Percentiles rank a stretch among this genome's conserved stretches.
These are phyloP conservation scores for Hydnomerulius pinastri DNA, from an alignment of 768 basidiomycete species.

Conservation along the genomic window DNA sequence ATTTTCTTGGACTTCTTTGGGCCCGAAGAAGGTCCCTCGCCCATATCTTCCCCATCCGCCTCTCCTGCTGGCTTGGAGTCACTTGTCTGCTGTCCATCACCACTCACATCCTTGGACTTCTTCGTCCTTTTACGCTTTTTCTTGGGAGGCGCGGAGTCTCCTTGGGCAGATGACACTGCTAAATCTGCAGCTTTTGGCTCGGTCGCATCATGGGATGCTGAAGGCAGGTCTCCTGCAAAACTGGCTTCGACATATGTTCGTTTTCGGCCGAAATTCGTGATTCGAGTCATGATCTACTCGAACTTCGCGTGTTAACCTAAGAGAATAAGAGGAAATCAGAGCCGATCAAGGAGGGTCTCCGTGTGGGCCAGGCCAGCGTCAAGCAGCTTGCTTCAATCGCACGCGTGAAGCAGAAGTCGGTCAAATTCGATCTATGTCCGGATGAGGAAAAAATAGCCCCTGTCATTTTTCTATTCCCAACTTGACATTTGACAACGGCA, in stretches of 20 bases:
- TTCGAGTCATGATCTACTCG: conserved; percentile 60
- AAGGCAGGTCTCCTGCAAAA: conserved; percentile 31
- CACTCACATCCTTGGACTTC: conserved; percentile 35
- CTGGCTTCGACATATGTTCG: conserved; percentile 70
- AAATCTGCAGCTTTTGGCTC: background rate
- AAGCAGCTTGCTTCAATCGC: too few relatives aligned
- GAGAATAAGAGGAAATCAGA: background rate
- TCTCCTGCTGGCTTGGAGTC: conserved; percentile 19
- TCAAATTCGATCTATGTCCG: too few relatives aligned
- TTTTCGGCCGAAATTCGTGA: conserved; percentile 75
- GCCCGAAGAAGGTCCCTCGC: conserved; percentile 9
- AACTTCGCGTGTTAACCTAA: too few relatives aligned
- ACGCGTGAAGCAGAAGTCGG: too few relatives aligned
- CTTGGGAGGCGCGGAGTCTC: conserved; percentile 37
- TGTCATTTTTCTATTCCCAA: background rate
- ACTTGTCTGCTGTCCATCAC: conserved; percentile 4
- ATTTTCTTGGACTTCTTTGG: conserved; percentile 32
- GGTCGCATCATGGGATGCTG: conserved; percentile 1
- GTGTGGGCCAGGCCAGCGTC: too few relatives aligned
- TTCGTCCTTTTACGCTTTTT: conserved; percentile 63
- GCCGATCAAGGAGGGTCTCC: background rate
- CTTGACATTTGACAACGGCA: too few relatives aligned
- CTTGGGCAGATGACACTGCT: conserved; percentile 6
- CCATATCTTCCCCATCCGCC: conserved; percentile 18
- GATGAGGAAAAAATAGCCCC: conserved; percentile 3